These are phyloP conservation scores for Dactylellina cionopaga DNA, from an alignment of 2,329 filamentous ascomycete genomes.

Conservation along the genomic window DNA sequence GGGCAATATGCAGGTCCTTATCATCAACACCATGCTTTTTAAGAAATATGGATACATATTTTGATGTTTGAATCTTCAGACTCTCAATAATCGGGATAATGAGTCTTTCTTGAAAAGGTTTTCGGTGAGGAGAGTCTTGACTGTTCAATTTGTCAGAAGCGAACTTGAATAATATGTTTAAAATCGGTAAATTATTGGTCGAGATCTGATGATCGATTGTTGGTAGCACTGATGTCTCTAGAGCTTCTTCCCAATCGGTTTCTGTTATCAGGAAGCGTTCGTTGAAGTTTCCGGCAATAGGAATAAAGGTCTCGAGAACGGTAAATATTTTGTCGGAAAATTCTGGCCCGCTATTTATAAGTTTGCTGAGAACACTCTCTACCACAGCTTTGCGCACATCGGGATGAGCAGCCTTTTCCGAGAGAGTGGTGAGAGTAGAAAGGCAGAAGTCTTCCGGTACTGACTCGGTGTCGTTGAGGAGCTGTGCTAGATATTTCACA, in stretches of 20 bases:
- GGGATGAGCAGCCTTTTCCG: background rate
- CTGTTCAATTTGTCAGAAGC: too few species aligned
- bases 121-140: background rate
- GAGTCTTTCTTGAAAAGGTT: background rate
- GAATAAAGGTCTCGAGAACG: background rate
- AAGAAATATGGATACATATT: slow-evolving; percentile 14
- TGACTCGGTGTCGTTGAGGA: background rate
- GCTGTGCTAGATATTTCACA: slow-evolving; percentile 1
- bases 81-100: slow-evolving; percentile 4
- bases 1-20: background rate
- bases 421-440: background rate
- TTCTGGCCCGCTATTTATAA: background rate
- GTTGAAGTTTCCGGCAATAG: slow-evolving; percentile 13
- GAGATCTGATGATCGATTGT: background rate
- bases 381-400: slow-evolving; percentile 12
- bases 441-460: background rate
- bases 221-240: background rate
- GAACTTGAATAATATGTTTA: background rate
- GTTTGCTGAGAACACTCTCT: background rate
- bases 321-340: background rate
- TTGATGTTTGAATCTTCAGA: background rate
- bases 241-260: background rate
- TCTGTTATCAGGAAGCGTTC: background rate
- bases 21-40: background rate
- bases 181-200: background rate